phyloP scores from a whole-genome alignment of 331 rosid species.

The Quercus lobata region DNA sequence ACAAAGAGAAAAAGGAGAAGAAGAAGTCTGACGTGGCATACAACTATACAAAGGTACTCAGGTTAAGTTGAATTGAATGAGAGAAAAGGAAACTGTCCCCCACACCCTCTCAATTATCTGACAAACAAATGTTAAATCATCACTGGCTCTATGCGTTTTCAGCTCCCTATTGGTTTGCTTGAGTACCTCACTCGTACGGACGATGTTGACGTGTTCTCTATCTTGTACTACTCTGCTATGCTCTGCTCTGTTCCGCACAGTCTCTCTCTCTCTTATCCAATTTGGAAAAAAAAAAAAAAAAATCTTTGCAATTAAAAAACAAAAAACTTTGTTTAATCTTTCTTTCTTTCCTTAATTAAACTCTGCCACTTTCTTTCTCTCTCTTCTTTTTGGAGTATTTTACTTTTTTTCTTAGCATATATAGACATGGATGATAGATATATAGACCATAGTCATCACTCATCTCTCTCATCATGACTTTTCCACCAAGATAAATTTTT shows the following conservation, averaged over 20 bases:
- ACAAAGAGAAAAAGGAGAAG: background rate
- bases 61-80: background rate
- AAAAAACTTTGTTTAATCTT: no score
- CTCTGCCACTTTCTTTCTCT: background rate
- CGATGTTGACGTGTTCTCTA: constrained; percentile 28
- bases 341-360: no score
- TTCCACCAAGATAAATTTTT: background rate
- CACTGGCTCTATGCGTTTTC: constrained; percentile 21
- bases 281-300: no score
- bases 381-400: background rate
- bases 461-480: no score
- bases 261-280: no score
- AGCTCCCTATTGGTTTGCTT: constrained; percentile 25
- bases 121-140: background rate
- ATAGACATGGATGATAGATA: no score
- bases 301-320: background rate
- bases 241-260: background rate
- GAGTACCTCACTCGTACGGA: constrained; percentile 47
- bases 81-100: background rate
- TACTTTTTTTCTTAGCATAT: no score
- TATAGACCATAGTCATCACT: no score
- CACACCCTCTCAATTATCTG: background rate
- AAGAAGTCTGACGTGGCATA: background rate
- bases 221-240: constrained; percentile 13
- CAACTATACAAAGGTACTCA: background rate